Conservation (phyloP, 164 flowering plant species). For the Berberis thunbergii region DNA sequence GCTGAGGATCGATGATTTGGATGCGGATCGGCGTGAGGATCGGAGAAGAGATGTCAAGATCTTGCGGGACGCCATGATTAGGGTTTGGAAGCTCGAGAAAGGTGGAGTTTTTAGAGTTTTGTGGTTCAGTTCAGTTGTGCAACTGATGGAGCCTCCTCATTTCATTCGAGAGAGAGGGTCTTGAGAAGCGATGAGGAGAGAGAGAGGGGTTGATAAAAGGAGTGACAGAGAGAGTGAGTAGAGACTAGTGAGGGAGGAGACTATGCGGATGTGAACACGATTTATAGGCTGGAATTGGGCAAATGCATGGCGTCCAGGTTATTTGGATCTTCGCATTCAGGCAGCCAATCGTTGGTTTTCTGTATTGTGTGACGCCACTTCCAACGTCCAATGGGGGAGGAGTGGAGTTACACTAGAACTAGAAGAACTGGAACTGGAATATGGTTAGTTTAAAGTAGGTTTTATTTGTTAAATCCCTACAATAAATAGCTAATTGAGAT, state of each 20-base stretch:
- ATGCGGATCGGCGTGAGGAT: slow-evolving; percentile 16
- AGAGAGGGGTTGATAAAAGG: slow-evolving; percentile 11
- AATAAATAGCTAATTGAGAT: too few relatives aligned
- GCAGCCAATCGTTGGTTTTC: too few relatives aligned
- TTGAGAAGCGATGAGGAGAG: slow-evolving; percentile 7
- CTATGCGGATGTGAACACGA: slow-evolving; percentile 1
- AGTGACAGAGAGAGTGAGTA: not conserved
- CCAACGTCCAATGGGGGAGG: too few relatives aligned
- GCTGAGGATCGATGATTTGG: slow-evolving; percentile 16
- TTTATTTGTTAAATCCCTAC: too few relatives aligned
- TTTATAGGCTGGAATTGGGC: slow-evolving; percentile 2
- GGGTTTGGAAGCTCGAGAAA: not conserved
- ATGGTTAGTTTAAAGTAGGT: too few relatives aligned
- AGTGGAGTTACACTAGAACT: too few relatives aligned
- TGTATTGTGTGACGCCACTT: too few relatives aligned
- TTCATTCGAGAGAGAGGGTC: not conserved
- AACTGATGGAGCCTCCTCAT: not conserved
- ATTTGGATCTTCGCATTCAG: not conserved
- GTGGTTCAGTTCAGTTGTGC: not conserved
- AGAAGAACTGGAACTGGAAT: too few relatives aligned
- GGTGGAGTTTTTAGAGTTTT: too few relatives aligned
- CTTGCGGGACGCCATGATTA: slow-evolving; percentile 36
- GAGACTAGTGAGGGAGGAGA: not conserved
- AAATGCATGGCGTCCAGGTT: slow-evolving; percentile 9
- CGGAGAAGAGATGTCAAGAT: slow-evolving; percentile 23